phyloP scores from a whole-genome alignment of 257 asterid species.

The Salvia splendens region DNA sequence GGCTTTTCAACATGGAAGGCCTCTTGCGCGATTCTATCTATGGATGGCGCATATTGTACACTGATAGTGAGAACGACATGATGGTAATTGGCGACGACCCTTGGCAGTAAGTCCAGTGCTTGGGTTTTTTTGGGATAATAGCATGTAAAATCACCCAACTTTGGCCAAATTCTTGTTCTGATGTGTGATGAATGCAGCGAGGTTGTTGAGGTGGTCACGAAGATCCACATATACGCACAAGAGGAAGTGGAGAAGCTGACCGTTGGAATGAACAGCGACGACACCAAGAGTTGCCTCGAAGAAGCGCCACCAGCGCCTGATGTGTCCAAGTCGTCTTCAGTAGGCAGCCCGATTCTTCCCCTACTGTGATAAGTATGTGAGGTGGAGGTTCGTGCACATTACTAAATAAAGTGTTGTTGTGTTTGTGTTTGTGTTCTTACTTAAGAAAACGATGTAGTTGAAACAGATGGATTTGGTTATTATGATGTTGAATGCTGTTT shows the following conservation, averaged over 20 bases:
- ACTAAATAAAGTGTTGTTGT: constrained; percentile 21
- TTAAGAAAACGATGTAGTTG: not conserved
- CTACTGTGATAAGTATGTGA: constrained; percentile 50
- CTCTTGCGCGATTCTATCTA: constrained; percentile 68
- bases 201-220: constrained; percentile 72
- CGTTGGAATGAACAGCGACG: constrained; percentile 76
- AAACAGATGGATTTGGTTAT: not conserved
- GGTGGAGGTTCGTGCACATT: constrained; percentile 13
- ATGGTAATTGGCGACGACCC: constrained; percentile 99
- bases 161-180: too few species aligned
- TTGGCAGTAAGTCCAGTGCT: constrained; percentile 74
- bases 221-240: constrained; percentile 85
- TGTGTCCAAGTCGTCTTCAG: constrained; percentile 78
- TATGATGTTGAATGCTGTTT: constrained; percentile 12
- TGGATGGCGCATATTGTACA: constrained; percentile 90
- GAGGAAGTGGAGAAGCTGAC: constrained; percentile 91
- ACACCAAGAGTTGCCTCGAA: constrained; percentile 90
- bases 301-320: constrained; percentile 66
- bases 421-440: not conserved
- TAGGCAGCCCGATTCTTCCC: constrained; percentile 63
- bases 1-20: constrained; percentile 86
- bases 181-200: constrained; percentile 49
- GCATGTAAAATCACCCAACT: too few species aligned
- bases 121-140: not conserved
- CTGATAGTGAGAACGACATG: constrained; percentile 95